Evolutionary conservation across 192 early-diverging fungal genomes (phyloP).

Genomic region (Paraglomus occultum): DNA sequence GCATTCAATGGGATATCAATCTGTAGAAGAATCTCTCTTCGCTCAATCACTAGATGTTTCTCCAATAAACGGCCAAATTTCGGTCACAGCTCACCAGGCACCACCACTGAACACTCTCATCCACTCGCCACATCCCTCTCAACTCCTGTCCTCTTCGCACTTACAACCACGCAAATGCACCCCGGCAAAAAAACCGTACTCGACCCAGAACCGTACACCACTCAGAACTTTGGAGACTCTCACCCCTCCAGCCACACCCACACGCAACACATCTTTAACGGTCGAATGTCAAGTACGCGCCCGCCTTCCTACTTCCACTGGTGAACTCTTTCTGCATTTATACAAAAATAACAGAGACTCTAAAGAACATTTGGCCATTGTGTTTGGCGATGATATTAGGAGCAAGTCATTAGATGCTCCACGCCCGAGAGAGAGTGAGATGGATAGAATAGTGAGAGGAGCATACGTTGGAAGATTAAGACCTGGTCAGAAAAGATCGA

Average conservation of each 20-base stretch:
- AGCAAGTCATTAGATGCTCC: constrained; percentile 64
- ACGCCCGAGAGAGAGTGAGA: constrained; percentile 67
- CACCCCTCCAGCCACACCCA: neutral
- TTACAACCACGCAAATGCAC: too few species aligned
- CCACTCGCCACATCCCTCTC: too few species aligned
- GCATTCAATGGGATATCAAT: too few species aligned
- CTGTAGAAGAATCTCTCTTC: too few species aligned
- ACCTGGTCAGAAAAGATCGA: constrained; percentile 23
- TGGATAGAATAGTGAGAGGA: constrained; percentile 80
- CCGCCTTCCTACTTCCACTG: constrained; percentile 74
- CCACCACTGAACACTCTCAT: too few species aligned
- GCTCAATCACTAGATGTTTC: too few species aligned
- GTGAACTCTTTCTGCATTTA: constrained; percentile 78
- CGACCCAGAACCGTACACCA: neutral
- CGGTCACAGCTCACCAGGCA: too few species aligned
- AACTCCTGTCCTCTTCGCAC: too few species aligned
- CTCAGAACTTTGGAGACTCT: neutral
- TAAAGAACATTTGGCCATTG: constrained; percentile 93
- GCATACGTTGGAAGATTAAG: constrained; percentile 61
- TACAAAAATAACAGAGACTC: constrained; percentile 82
- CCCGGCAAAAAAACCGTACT: constrained; percentile 23
- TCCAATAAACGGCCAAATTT: too few species aligned
- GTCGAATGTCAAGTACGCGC: constrained; percentile 66
- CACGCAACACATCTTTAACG: neutral
- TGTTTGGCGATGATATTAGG: constrained; percentile 83